Evolutionary conservation across 371 early-diverging fungal genomes (phyloP), one percentile per base, ranked within the genome.

Genomic region (Capillidium heterosporum): DNA sequence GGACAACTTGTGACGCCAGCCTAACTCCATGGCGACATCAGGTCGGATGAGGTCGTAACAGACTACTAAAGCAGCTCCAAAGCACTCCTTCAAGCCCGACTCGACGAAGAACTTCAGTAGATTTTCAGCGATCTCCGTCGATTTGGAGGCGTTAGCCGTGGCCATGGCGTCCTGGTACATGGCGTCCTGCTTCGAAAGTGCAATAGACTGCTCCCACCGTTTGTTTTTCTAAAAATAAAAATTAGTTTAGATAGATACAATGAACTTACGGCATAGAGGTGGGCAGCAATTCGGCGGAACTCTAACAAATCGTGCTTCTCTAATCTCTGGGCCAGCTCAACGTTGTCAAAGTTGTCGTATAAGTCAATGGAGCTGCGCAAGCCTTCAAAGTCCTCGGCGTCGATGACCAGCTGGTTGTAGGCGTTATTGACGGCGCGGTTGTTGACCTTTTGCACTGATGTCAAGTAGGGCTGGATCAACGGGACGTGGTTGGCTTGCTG

Each of bases 141-240:
- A 87, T 46, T 75, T 76, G 4, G 91, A 90, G 60, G 82, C 86
- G 4, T 87, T 84, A 15, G 94, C 98, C 0, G 96, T 92, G 50
- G 92, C 91, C 85, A 96, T 94, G 1, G 95, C 93, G 65, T 97
- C 98, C 75, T 88, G 90, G 78, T 82, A 95, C 39, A 95, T 76
- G 54, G 84, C 76, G 66, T 97, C 95, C 71, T 91, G 83, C 76
- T 95, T 94, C 28, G 92, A 94, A 55, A 97, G 74, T 15, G 81
- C 78, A 67, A 97, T 82, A 3, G 94, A 90, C 69, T 95, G 89
- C 67, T 82, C 77, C 93, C 94, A 97, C 60, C 90, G 82, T 68
- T 86, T 85, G 79, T 91, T 93, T 60, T 74, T 80, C 76, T 80
- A 51, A 42, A 19, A 7, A 26, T 29, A 41, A 26, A 27, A n/a